Evolutionary conservation across 495 filamentous ascomycete genomes (phyloP).

Genomic region (Penicillium verhagenii): DNA sequence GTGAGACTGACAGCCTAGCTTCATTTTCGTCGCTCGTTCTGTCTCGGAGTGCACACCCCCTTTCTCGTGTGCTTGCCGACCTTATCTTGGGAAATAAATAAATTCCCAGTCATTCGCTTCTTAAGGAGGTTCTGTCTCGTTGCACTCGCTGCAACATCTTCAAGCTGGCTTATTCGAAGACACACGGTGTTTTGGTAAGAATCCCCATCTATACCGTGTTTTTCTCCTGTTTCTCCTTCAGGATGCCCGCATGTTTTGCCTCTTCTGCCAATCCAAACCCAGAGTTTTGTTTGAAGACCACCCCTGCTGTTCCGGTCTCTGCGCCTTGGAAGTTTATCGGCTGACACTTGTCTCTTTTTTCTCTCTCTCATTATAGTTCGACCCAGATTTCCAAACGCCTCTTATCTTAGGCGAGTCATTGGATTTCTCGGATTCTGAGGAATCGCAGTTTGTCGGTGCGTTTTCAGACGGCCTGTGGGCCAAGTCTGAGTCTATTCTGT

Average conservation of each 20-base stretch:
- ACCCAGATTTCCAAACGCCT: constrained; percentile 51
- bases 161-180: constrained; percentile 56
- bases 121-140: constrained; percentile 42
- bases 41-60: constrained; percentile 37
- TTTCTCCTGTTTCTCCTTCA: constrained; percentile 18
- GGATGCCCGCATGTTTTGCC: constrained; percentile 25
- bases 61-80: constrained; percentile 30
- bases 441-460: constrained; percentile 44
- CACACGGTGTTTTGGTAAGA: constrained; percentile 53
- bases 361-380: constrained; percentile 28
- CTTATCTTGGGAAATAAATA: constrained; percentile 39
- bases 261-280: constrained; percentile 16
- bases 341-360: constrained; percentile 21
- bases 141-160: constrained; percentile 51
- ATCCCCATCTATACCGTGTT: too few species aligned
- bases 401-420: constrained; percentile 54
- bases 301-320: constrained; percentile 1
- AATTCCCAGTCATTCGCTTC: constrained; percentile 53
- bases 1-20: constrained; percentile 36
- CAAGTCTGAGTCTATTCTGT: constrained; percentile 53
- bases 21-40: constrained; percentile 46
- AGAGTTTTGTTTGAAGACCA: constrained; percentile 21
- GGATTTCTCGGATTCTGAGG: constrained; percentile 52
- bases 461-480: constrained; percentile 51
- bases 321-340: constrained; percentile 11